Percentiles rank a stretch among this genome's conserved stretches.
Conservation (phyloP, 73 alveolate genomes). For the Effrenium voratum region DNA sequence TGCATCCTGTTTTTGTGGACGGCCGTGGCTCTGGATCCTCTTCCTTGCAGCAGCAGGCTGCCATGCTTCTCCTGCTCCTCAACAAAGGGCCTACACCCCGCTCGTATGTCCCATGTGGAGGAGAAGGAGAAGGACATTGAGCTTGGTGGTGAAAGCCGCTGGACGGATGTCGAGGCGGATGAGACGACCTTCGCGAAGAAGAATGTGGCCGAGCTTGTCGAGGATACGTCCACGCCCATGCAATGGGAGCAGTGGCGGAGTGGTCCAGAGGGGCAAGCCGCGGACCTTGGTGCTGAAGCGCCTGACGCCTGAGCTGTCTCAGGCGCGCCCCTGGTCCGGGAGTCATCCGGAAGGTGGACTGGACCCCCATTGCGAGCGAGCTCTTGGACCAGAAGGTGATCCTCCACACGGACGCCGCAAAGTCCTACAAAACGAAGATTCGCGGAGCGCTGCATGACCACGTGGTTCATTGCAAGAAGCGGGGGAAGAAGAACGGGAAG, state of each 20-base stretch:
- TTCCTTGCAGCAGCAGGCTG: slow-evolving; percentile 14
- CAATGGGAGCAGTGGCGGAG: slow-evolving; percentile 21
- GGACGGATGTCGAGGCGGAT: slow-evolving; percentile 27
- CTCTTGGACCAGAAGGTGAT: too few relatives aligned
- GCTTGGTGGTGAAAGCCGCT: neutral
- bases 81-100: neutral
- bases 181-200: slow-evolving; percentile 3
- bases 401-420: slow-evolving; percentile 44
- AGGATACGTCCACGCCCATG: neutral
- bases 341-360: neutral
- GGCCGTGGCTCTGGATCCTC: neutral
- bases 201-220: neutral
- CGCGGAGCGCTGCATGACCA: slow-evolving; percentile 11
- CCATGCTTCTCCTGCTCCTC: neutral
- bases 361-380: neutral
- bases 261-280: slow-evolving; percentile 19
- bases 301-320: neutral
- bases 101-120: neutral
- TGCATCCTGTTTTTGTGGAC: slow-evolving; percentile 33
- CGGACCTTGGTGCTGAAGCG: neutral
- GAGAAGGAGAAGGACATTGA: slow-evolving; percentile 21
- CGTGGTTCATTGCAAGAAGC: slow-evolving; percentile 8
- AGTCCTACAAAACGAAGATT: neutral
- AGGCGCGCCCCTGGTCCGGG: slow-evolving; percentile 43
- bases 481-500: neutral